Evolutionary conservation across 225 moss, liverwort and hornwort species (phyloP).

Genomic region (Pleurozium schreberi): DNA sequence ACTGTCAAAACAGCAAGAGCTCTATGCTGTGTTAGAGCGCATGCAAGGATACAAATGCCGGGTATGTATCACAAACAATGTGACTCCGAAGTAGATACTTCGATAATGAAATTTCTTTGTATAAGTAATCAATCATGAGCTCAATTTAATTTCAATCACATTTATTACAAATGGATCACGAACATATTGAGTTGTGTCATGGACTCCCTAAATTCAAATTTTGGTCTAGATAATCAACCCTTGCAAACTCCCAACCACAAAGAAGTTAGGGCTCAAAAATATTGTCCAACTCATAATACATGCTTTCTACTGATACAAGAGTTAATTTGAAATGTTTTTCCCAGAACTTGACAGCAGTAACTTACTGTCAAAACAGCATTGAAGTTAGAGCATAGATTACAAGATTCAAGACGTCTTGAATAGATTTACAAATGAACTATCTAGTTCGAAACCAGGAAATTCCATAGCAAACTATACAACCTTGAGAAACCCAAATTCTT

Average conservation of each 20-base stretch:
- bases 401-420: no score
- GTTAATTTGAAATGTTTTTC: no score
- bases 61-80: background rate
- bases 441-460: no score
- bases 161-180: background rate
- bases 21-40: constrained; percentile 13
- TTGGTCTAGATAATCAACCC: background rate
- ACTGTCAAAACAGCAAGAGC: constrained; percentile 24
- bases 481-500: no score
- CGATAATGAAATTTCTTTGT: background rate
- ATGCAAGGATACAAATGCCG: constrained; percentile 11
- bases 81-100: background rate
- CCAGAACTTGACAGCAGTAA: no score
- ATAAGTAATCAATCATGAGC: background rate
- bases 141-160: background rate
- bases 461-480: no score
- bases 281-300: no score
- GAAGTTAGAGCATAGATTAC: no score
- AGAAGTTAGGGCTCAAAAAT: no score
- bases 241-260: background rate
- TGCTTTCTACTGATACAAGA: no score
- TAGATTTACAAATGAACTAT: no score
- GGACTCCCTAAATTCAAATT: background rate
- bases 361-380: no score
- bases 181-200: background rate